Conservation (phyloP, 2,329 filamentous ascomycete genomes). For the Epichloe festucae region DNA sequence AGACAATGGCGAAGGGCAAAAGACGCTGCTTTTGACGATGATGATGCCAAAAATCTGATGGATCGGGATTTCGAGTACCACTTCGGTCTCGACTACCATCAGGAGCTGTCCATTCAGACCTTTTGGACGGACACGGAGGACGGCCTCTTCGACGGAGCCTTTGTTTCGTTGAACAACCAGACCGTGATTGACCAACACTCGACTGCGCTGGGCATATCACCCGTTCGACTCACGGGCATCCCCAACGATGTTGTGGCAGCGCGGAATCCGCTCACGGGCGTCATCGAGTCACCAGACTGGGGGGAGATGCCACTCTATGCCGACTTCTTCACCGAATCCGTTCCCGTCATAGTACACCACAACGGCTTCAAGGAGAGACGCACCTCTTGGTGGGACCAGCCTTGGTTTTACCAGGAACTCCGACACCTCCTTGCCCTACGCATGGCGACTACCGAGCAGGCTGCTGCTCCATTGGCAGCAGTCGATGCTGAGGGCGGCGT, state of each 20-base stretch:
- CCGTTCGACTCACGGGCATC: conserved; percentile 9
- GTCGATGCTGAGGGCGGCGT: not conserved
- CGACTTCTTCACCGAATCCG: conserved; percentile 12
- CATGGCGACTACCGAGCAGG: not conserved
- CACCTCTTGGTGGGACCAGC: conserved; percentile 13
- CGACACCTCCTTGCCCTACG: conserved; percentile 5
- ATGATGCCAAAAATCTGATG: conserved; percentile 1
- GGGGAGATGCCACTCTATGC: conserved; percentile 6
- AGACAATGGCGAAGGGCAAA: conserved; percentile 19
- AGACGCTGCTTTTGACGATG: not conserved
- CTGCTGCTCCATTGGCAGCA: not conserved
- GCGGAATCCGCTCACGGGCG: conserved; percentile 6
- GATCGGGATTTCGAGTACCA: conserved; percentile 13
- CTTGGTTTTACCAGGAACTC: conserved; percentile 13
- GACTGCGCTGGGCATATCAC: conserved; percentile 7
- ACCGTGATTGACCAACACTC: conserved; percentile 9
- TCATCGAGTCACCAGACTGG: conserved; percentile 7
- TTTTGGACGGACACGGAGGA: conserved; percentile 9
- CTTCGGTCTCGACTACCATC: conserved; percentile 16
- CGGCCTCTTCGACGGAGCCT: conserved; percentile 11
- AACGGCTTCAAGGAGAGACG: conserved; percentile 13
- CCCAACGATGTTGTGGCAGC: conserved; percentile 9
- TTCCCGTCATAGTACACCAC: conserved; percentile 14
- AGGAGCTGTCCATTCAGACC: conserved; percentile 12
- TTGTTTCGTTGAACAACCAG: conserved; percentile 11